Conservation (phyloP, 2,329 filamentous ascomycete species). For the Fusarium nodosum region DNA sequence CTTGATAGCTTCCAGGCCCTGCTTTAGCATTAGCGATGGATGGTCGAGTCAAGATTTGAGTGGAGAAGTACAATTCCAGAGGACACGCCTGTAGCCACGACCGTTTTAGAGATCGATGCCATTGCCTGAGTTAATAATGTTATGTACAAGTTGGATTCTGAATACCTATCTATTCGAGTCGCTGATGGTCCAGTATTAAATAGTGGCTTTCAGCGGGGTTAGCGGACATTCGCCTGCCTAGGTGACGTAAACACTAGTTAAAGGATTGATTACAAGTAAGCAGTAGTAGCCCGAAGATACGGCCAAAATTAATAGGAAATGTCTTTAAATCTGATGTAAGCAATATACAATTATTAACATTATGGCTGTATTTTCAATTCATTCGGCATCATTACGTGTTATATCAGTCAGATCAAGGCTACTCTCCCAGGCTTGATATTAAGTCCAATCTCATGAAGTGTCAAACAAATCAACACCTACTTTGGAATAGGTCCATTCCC, state of each 20-base stretch:
- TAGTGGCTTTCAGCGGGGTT: slow-evolving; percentile 38
- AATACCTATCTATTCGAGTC: neutral
- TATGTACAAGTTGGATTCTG: neutral
- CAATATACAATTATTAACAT: slow-evolving; percentile 20
- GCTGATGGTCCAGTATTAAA: slow-evolving; percentile 1
- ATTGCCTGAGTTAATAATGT: slow-evolving; percentile 44
- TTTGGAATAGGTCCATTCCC: slow-evolving; percentile 21
- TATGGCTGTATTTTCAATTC: neutral
- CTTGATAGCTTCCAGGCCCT: slow-evolving; percentile 68
- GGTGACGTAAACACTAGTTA: slow-evolving; percentile 39
- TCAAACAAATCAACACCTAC: neutral
- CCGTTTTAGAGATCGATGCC: slow-evolving; percentile 60
- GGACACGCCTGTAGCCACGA: slow-evolving; percentile 65
- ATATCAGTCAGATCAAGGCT: neutral
- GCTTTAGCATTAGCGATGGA: slow-evolving; percentile 1
- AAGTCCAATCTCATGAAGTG: neutral
- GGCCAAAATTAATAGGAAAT: neutral
- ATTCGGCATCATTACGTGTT: neutral
- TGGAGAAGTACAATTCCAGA: slow-evolving; percentile 61
- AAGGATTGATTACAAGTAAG: slow-evolving; percentile 16
- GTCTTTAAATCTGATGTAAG: slow-evolving; percentile 11
- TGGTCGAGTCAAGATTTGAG: neutral
- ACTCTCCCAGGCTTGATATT: neutral
- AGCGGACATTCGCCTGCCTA: slow-evolving; percentile 30
- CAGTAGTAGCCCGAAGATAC: neutral